Evolutionary conservation across 306 rosid species (phyloP).

Genomic region (Trichosanthes truncata): DNA sequence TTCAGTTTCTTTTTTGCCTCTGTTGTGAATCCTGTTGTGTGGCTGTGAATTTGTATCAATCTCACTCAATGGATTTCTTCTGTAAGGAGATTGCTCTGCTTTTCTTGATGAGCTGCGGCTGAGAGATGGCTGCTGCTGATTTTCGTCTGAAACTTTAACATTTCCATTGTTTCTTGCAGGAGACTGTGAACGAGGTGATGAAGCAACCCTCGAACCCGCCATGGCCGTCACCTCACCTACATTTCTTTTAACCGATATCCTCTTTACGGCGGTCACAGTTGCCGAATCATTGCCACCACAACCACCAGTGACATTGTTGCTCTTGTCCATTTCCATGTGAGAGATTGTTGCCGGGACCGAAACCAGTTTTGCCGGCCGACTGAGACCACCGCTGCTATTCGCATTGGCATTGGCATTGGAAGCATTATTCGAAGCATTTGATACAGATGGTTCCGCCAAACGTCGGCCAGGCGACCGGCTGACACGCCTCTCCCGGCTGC

Average conservation of each 20-base stretch:
- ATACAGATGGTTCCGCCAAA: conserved; percentile 22
- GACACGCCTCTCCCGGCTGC: conserved; percentile 73
- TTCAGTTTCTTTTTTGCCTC: conserved; percentile 31
- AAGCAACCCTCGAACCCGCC: conserved; percentile 42
- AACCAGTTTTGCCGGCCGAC: conserved; percentile 73
- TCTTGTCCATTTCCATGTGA: conserved; percentile 71
- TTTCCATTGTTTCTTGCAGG: conserved; percentile 45
- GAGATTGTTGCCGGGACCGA: conserved; percentile 88
- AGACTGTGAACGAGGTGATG: conserved; percentile 69
- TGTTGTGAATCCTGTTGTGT: conserved; percentile 36
- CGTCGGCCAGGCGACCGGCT: conserved; percentile 86
- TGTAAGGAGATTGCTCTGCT: conserved; percentile 77
- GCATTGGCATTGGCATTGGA: conserved; percentile 9
- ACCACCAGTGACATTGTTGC: conserved; percentile 42
- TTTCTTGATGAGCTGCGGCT: conserved; percentile 78
- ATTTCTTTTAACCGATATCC: conserved; percentile 64
- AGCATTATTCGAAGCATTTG: conserved; percentile 2
- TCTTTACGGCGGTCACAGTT: conserved; percentile 36
- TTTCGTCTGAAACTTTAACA: conserved; percentile 23
- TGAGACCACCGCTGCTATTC: not conserved
- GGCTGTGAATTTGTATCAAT: conserved; percentile 60
- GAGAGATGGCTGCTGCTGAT: conserved; percentile 51
- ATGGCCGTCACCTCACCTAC: conserved; percentile 27
- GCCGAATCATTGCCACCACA: conserved; percentile 21
- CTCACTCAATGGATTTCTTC: conserved; percentile 81